These are phyloP conservation scores for Kodamaea alishanica DNA, from an alignment of 1,139 yeast genomes.

Conservation along the genomic window DNA sequence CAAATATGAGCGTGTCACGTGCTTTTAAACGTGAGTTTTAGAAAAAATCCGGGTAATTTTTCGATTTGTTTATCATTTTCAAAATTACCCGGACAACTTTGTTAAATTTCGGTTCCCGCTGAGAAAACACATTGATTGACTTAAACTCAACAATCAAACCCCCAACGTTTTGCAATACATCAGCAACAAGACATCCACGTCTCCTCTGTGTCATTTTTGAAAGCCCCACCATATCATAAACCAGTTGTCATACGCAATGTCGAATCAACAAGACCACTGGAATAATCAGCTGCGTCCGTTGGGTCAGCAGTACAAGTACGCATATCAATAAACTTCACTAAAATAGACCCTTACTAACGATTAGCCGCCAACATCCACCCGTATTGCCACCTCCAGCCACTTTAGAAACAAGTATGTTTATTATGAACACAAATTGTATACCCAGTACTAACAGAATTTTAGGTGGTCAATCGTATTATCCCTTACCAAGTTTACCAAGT, in stretches of 20 bases:
- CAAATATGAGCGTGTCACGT: not conserved
- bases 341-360: conserved; percentile 24
- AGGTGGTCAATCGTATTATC: conserved; percentile 50
- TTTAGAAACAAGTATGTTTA: conserved; percentile 45
- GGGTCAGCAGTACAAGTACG: conserved; percentile 48
- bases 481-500: conserved; percentile 51
- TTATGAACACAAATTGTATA: not conserved
- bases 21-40: not conserved
- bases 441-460: conserved; percentile 15
- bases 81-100: conserved; percentile 2
- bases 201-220: not conserved
- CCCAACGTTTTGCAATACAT: no score
- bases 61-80: no score
- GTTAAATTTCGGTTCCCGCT: conserved; percentile 4
- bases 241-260: conserved; percentile 20
- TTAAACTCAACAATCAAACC: no score
- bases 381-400: conserved; percentile 57
- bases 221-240: no score
- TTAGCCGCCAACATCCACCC: conserved; percentile 49
- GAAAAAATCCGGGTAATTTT: conserved; percentile 3
- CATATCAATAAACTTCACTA: conserved; percentile 9
- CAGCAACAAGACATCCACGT: not conserved
- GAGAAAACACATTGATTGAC: not conserved
- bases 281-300: conserved; percentile 43
- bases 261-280: conserved; percentile 47